Percentiles rank a stretch among this genome's conserved stretches.
Evolutionary conservation across 306 rosid species (phyloP).

Genomic region (Begonia loranthoides): DNA sequence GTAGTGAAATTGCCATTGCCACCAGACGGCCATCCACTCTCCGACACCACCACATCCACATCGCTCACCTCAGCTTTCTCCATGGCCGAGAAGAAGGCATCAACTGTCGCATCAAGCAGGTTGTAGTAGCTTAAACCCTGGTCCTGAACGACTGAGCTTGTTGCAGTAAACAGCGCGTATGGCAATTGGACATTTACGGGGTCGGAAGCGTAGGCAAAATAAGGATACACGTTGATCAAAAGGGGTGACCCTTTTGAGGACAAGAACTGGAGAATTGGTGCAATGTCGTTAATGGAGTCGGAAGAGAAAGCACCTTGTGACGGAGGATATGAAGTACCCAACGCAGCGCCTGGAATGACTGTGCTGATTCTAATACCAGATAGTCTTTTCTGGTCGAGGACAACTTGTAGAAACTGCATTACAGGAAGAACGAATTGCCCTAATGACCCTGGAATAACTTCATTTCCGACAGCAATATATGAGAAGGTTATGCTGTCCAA

Average conservation of each 20-base stretch:
- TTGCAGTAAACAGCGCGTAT: neutral
- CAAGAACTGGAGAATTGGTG: neutral
- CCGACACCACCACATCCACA: neutral
- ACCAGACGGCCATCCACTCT: constrained; percentile 6
- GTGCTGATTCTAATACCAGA: neutral
- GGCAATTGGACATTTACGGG: neutral
- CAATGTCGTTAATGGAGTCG: neutral
- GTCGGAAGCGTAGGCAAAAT: neutral
- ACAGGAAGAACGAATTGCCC: neutral
- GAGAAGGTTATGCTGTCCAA: neutral
- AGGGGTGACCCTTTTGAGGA: neutral
- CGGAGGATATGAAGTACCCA: neutral
- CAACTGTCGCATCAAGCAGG: neutral
- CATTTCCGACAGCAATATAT: constrained; percentile 1
- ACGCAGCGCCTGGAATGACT: neutral
- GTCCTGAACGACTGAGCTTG: neutral
- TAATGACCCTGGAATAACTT: neutral
- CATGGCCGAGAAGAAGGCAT: neutral
- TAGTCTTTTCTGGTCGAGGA: neutral
- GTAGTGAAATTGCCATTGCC: neutral
- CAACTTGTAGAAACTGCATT: neutral
- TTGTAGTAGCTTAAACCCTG: neutral
- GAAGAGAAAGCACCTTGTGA: neutral
- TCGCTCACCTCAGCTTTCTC: neutral
- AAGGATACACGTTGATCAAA: neutral